phyloP scores from a whole-genome alignment of 306 rosid genomes.

The Purshia tridentata region DNA sequence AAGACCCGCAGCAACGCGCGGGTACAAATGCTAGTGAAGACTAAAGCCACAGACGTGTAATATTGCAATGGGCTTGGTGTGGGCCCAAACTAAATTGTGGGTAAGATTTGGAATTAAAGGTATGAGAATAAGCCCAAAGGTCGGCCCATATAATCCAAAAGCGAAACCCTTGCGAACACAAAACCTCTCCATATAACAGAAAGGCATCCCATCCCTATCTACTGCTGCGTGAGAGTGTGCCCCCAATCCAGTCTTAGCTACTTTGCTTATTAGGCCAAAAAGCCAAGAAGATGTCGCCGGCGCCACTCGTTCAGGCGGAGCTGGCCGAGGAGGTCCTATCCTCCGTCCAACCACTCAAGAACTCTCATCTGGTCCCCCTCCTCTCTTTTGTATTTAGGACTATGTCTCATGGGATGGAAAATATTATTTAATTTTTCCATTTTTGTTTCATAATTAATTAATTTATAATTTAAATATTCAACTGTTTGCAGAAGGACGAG shows the following conservation, averaged over 20 bases:
- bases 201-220: no score
- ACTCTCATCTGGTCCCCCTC: constrained; percentile 39
- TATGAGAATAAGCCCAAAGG: no score
- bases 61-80: neutral
- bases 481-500: constrained; percentile 43
- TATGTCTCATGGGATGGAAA: neutral
- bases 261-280: neutral
- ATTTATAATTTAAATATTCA: neutral
- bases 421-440: neutral
- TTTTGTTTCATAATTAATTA: neutral
- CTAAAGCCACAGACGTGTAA: no score
- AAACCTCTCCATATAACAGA: no score
- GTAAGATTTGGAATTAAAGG: no score
- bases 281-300: constrained; percentile 60
- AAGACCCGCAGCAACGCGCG: no score
- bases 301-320: constrained; percentile 60
- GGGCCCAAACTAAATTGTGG: no score
- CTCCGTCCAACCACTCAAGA: constrained; percentile 43
- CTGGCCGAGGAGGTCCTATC: constrained; percentile 25
- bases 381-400: neutral
- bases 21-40: no score
- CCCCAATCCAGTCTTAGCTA: no score
- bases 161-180: no score
- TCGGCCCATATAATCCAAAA: no score
- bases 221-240: neutral